These are phyloP conservation scores for Backusella mclennaniae DNA, from an alignment of 192 early-diverging fungal genomes.

Conservation along the genomic window DNA sequence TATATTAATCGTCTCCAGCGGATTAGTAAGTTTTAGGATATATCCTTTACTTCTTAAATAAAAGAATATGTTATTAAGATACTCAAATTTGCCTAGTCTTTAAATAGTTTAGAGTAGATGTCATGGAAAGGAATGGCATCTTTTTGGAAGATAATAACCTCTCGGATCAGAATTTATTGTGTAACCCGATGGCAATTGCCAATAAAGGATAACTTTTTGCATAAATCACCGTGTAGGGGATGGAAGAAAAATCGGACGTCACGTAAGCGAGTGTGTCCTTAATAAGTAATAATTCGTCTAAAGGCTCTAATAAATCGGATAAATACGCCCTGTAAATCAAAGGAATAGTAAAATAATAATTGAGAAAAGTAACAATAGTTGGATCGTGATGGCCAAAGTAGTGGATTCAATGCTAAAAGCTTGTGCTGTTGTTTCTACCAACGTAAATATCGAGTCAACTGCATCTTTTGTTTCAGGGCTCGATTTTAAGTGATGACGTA, in stretches of 20 bases:
- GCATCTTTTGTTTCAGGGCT: slow-evolving; percentile 16
- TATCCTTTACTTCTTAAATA: neutral
- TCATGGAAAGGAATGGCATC: neutral
- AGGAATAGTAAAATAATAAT: too few species aligned
- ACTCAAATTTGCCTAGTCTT: neutral
- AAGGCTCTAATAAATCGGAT: too few species aligned
- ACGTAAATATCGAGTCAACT: slow-evolving; percentile 17
- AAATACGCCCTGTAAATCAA: too few species aligned
- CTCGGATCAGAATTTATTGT: neutral
- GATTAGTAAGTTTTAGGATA: neutral
- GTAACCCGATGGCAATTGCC: neutral
- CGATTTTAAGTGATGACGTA: neutral
- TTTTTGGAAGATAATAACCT: neutral
- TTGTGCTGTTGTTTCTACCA: slow-evolving; percentile 23
- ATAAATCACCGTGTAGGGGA: neutral
- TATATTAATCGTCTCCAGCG: neutral
- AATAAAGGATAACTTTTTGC: neutral
- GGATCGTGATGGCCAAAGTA: too few species aligned
- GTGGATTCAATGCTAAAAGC: slow-evolving; percentile 6
- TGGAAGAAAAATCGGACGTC: neutral
- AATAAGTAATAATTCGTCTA: too few species aligned
- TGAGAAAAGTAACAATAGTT: too few species aligned
- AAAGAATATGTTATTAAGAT: neutral
- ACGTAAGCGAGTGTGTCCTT: too few species aligned
- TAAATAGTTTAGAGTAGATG: neutral